Evolutionary conservation across 2,329 filamentous ascomycete genomes (phyloP), one percentile per base, ranked within the genome.

Genomic region (Alternaria novae-zelandiae): DNA sequence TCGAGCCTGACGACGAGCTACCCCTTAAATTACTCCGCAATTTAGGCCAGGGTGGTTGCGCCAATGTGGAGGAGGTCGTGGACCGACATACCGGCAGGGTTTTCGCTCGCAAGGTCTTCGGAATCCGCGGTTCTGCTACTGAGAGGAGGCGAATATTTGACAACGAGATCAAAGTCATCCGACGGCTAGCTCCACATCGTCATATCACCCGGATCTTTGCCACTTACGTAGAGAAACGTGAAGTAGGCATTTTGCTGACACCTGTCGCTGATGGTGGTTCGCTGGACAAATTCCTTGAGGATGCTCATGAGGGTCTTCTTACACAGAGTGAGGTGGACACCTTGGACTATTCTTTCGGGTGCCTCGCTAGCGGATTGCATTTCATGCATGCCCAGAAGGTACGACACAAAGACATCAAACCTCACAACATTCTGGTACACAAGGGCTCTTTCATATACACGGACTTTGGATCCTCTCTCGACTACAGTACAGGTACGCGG

Each of bases 331-430:
- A 41, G 7, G 0, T 41, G 15, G 3, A n/a, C 0, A n/a, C 2
- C 8, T n/a, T 41, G 32, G 0, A n/a, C 15, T 5, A 17, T 5
- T 10, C 32, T 0, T 72, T 70, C 44, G 70, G 70, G 1, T 72
- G 68, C 49, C 54, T 72, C 1, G 61, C 66, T 11, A 57, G 45
- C n/a, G 67, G 63, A 0, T 36, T 72, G n/a, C 43, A 50, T 3
- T 71, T 64, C 36, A 63, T 72, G 28, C 68, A 72, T 25, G 15
- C 28, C 1, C 46, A 61, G 9, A 57, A 30, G 0, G 66, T 72
- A 15, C 53, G 68, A 11, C 67, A 72, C 51, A 65, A 67, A 28
- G 70, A 72, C 32, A 67, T 72, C 21, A 73, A 73, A 23, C 67
- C 70, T 2, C 56, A 54, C 13, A 73, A 71, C 32, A 70, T 71